Conservation (phyloP, 345 rosid species). For the Noccaea caerulescens region DNA sequence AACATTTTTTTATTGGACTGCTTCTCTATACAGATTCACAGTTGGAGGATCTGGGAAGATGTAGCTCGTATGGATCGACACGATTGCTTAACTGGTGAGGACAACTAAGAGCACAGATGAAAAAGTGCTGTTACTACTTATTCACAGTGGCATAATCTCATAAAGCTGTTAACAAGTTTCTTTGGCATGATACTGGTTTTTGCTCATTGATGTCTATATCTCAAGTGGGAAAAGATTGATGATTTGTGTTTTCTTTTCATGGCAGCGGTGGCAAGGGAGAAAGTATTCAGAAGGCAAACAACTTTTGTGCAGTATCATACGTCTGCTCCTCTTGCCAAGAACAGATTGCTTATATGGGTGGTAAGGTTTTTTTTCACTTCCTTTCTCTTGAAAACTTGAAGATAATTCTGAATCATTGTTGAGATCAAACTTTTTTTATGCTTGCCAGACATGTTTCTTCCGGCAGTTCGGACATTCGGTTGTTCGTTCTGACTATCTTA, state of each 20-base stretch:
- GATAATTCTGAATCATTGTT: background rate
- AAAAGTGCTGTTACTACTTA: constrained; percentile 3
- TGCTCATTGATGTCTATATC: constrained; percentile 20
- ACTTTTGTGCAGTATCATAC: constrained; percentile 73
- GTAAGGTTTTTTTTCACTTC: constrained; percentile 41
- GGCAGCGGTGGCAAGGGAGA: constrained; percentile 60
- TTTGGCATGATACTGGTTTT: constrained; percentile 13
- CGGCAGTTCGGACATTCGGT: constrained; percentile 89
- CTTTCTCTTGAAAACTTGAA: constrained; percentile 1
- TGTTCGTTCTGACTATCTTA: constrained; percentile 82
- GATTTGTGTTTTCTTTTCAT: constrained; percentile 26
- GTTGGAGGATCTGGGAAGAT: constrained; percentile 96
- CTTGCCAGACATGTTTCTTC: constrained; percentile 86
- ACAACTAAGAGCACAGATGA: background rate
- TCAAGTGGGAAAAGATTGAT: background rate
- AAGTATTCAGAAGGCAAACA: constrained; percentile 70
- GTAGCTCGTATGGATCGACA: constrained; percentile 71
- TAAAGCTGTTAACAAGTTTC: constrained; percentile 14
- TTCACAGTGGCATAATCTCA: background rate
- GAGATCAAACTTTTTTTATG: constrained; percentile 18
- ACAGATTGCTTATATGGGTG: constrained; percentile 79
- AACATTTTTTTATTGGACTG: background rate
- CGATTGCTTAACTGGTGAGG: constrained; percentile 66
- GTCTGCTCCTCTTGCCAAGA: constrained; percentile 60
- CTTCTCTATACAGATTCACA: constrained; percentile 66